Conservation (phyloP, 2,329 filamentous ascomycete genomes). For the Curvularia sp. region DNA sequence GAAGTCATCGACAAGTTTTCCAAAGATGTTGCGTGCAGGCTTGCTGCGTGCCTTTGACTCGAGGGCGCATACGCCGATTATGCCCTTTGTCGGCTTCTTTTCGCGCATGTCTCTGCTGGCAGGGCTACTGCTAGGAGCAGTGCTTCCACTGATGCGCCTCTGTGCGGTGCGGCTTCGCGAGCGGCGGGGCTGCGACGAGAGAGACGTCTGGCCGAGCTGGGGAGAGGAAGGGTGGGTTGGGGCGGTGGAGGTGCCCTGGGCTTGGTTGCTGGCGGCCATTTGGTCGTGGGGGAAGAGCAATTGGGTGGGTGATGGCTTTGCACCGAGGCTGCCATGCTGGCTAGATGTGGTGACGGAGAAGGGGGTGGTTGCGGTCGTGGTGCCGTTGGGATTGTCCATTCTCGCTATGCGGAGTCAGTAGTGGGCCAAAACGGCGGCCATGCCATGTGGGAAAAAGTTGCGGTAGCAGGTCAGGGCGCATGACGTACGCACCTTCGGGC, state of each 20-base stretch:
- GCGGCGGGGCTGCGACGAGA: conserved; percentile 34
- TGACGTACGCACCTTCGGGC: conserved; percentile 52
- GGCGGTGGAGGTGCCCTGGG: conserved; percentile 17
- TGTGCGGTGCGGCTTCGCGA: conserved; percentile 62
- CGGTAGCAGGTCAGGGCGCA: conserved; percentile 5
- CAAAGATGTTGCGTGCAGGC: conserved; percentile 94
- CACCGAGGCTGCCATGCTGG: conserved; percentile 53
- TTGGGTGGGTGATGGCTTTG: conserved; percentile 50
- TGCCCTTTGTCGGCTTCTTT: conserved; percentile 61
- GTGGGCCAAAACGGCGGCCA: conserved; percentile 6
- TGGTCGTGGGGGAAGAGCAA: conserved; percentile 46
- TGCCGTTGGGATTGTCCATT: conserved; percentile 40
- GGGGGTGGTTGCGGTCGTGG: conserved; percentile 55
- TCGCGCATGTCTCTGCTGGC: conserved; percentile 68
- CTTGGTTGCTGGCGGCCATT: conserved; percentile 15
- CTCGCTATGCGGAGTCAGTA: conserved; percentile 30
- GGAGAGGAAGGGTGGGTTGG: conserved; percentile 26
- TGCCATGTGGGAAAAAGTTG: conserved; percentile 12
- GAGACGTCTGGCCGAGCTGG: conserved; percentile 24
- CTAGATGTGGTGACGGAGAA: conserved; percentile 55
- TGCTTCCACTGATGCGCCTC: conserved; percentile 81
- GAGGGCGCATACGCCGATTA: conserved; percentile 91
- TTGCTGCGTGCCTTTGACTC: conserved; percentile 97
- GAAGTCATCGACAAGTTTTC: conserved; percentile 90
- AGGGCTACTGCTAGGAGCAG: conserved; percentile 80